A percentile compares a stretch with the other conserved stretches of the same genome.
These are phyloP conservation scores for Paramyrothecium sp. DNA, from an alignment of 2,329 filamentous ascomycete species.

Conservation along the genomic window DNA sequence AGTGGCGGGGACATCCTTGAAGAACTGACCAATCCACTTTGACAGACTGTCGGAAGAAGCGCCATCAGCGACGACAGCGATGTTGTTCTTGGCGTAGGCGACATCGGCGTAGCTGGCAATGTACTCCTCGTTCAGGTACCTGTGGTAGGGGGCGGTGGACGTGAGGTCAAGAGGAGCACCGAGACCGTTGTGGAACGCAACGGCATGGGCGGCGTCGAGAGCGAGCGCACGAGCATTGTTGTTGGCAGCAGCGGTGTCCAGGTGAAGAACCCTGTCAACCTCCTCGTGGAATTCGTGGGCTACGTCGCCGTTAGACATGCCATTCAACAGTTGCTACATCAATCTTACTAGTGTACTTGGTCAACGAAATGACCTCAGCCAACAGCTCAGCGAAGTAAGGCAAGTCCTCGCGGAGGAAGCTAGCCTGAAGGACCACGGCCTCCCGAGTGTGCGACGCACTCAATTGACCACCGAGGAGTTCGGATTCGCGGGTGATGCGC, in stretches of 20 bases:
- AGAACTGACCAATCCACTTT: conserved; percentile 94
- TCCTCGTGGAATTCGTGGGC: conserved; percentile 91
- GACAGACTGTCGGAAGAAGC: conserved; percentile 71
- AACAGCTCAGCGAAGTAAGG: conserved; percentile 97
- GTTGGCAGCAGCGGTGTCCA: conserved; percentile 73
- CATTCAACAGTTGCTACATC: neutral
- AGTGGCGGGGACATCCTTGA: conserved; percentile 65
- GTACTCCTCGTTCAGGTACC: conserved; percentile 76
- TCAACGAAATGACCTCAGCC: conserved; percentile 84
- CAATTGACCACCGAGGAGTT: conserved; percentile 92
- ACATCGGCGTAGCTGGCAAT: conserved; percentile 73
- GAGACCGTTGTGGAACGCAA: conserved; percentile 92
- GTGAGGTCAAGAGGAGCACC: conserved; percentile 75
- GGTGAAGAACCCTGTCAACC: conserved; percentile 71
- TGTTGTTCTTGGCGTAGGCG: conserved; percentile 86
- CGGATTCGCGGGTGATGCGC: conserved; percentile 90
- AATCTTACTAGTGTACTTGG: conserved; percentile 75
- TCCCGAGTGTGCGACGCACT: conserved; percentile 87
- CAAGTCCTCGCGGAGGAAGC: conserved; percentile 92
- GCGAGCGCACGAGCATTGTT: conserved; percentile 65
- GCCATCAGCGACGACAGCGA: conserved; percentile 89
- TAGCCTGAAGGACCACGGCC: conserved; percentile 87
- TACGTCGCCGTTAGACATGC: conserved; percentile 33
- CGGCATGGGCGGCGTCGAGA: conserved; percentile 78
- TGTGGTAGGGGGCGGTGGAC: conserved; percentile 67